Evolutionary conservation across 768 basidiomycete genomes (phyloP).

Genomic region (Termitomyces sp.): DNA sequence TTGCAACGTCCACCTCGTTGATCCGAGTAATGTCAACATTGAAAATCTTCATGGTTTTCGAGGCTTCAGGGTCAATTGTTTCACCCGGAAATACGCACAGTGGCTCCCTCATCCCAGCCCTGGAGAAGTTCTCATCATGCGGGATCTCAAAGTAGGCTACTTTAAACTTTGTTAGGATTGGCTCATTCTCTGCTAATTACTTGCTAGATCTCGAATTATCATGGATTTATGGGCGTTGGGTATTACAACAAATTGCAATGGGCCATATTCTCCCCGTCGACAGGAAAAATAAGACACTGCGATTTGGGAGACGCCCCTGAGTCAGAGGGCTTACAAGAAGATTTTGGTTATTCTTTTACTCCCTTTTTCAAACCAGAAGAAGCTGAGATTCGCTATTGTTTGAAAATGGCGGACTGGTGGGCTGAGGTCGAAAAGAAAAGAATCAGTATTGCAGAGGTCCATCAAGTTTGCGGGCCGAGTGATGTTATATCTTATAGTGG

Average conservation of each 20-base stretch:
- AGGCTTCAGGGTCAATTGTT: conserved; percentile 41
- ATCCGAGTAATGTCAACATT: conserved; percentile 40
- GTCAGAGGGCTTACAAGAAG: conserved; percentile 22
- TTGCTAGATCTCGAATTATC: conserved; percentile 26
- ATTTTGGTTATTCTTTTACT: conserved; percentile 32
- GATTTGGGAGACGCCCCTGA: conserved; percentile 29
- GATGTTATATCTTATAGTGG: conserved; percentile 5
- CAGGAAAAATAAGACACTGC: conserved; percentile 31
- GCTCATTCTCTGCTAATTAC: conserved; percentile 11
- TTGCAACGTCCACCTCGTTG: conserved; percentile 40
- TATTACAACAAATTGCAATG: conserved; percentile 44
- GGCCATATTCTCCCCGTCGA: conserved; percentile 44
- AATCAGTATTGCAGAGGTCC: conserved; percentile 2
- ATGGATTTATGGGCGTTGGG: conserved; percentile 33
- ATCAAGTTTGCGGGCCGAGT: conserved; percentile 15
- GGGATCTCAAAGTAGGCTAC: conserved; percentile 39
- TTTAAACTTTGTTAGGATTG: not conserved
- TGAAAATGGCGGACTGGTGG: conserved; percentile 47
- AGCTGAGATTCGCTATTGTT: conserved; percentile 38
- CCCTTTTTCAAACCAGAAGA: conserved; percentile 38
- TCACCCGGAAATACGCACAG: conserved; percentile 37
- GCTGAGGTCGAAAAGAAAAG: conserved; percentile 21
- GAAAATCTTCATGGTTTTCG: conserved; percentile 15
- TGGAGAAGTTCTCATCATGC: conserved; percentile 50
- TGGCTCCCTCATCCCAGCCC: conserved; percentile 44